phyloP scores from a whole-genome alignment of 805 yeast genomes.

The Naumovozyma dairenensis region DNA sequence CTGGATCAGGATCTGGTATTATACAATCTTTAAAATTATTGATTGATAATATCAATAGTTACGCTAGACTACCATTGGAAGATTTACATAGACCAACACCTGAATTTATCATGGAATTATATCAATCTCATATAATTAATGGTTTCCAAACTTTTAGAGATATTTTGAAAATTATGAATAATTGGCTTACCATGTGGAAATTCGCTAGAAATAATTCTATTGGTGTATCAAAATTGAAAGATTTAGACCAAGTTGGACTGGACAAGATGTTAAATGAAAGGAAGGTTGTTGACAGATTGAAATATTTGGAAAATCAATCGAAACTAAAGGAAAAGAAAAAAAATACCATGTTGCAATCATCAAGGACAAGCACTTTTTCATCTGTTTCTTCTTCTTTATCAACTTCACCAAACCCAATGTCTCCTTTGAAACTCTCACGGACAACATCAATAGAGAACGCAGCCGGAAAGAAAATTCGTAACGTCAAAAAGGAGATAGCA shows the following conservation, averaged over 20 bases:
- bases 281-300: conserved; percentile 19
- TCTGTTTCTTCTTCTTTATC: conserved; percentile 8
- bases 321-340: conserved; percentile 5
- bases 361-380: conserved; percentile 6
- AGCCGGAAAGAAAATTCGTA: background rate
- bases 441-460: conserved; percentile 14
- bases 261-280: conserved; percentile 22
- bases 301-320: conserved; percentile 13
- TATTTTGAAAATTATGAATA: conserved; percentile 7
- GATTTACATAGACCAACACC: too few relatives aligned
- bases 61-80: too few relatives aligned
- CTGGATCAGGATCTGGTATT: conserved; percentile 7
- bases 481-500: background rate
- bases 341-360: too few relatives aligned
- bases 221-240: conserved; percentile 7
- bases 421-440: too few relatives aligned
- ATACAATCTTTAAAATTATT: conserved; percentile 1
- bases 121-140: too few relatives aligned
- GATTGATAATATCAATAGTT: background rate
- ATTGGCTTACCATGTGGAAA: conserved; percentile 19
- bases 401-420: conserved; percentile 7
- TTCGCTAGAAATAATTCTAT: conserved; percentile 13
- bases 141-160: too few relatives aligned
- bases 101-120: too few relatives aligned
- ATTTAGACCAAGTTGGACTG: conserved; percentile 10